These are phyloP conservation scores for Phytophthora macrochlamydospora DNA, from an alignment of 352 stramenopile species.

Conservation along the genomic window DNA sequence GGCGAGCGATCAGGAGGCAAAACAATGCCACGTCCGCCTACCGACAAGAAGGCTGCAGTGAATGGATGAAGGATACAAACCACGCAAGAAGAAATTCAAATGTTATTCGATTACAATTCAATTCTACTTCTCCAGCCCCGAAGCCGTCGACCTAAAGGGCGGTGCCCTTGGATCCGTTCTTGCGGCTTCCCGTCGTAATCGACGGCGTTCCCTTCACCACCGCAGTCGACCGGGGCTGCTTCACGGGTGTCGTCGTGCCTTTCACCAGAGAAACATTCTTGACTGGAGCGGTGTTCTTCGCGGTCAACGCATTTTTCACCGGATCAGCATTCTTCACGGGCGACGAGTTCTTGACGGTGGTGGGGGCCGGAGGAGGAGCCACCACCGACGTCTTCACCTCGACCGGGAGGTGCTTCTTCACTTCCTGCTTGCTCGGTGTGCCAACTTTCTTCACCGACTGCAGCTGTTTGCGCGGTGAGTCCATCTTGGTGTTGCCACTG, in stretches of 20 bases:
- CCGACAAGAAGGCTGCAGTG: too few species aligned
- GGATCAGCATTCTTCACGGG: slow-evolving; percentile 9
- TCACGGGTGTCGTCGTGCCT: background rate
- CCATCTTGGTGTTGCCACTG: slow-evolving; percentile 1
- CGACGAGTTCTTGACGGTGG: slow-evolving; percentile 5
- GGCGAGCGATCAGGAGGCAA: too few species aligned
- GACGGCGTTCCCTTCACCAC: slow-evolving; percentile 9
- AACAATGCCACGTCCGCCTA: too few species aligned
- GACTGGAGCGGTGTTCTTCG: too few species aligned
- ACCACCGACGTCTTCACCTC: slow-evolving; percentile 1
- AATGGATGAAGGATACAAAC: too few species aligned
- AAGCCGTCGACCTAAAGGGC: too few species aligned
- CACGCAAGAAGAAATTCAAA: too few species aligned
- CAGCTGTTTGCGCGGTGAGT: background rate
- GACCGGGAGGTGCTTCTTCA: slow-evolving; percentile 17
- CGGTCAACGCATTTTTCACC: background rate
- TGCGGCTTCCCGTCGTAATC: background rate
- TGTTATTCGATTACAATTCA: too few species aligned
- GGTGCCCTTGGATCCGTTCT: background rate
- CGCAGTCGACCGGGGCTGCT: slow-evolving; percentile 2
- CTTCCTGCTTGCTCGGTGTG: background rate
- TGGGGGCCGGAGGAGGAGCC: slow-evolving; percentile 15
- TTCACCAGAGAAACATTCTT: background rate
- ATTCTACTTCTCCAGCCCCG: too few species aligned
- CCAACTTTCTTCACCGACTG: slow-evolving; percentile 9